Evolutionary conservation across 768 basidiomycete species (phyloP).

Genomic region (Mycena pura): DNA sequence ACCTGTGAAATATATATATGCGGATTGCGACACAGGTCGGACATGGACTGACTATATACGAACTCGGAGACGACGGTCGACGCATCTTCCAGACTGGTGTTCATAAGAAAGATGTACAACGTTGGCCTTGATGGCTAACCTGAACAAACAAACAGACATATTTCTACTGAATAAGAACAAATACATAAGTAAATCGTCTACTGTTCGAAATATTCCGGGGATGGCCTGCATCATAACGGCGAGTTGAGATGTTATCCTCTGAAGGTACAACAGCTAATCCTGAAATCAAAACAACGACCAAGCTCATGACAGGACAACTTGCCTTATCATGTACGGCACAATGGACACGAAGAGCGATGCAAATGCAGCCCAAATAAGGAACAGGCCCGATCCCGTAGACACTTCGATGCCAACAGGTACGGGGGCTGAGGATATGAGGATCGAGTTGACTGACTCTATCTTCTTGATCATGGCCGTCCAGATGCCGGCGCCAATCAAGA

Average conservation of each 20-base stretch:
- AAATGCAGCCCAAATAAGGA: constrained; percentile 78
- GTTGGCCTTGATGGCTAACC: not conserved
- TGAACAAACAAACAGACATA: not conserved
- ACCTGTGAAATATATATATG: constrained; percentile 37
- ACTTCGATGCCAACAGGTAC: constrained; percentile 68
- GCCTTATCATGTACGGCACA: constrained; percentile 83
- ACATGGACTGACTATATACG: constrained; percentile 52
- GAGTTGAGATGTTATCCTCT: constrained; percentile 57
- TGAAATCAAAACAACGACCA: not conserved
- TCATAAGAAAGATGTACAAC: not conserved
- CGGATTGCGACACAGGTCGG: not conserved
- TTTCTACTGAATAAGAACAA: constrained; percentile 22
- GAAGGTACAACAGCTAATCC: constrained; percentile 85
- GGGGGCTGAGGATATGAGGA: constrained; percentile 46
- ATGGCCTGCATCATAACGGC: constrained; percentile 22
- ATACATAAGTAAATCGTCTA: constrained; percentile 13
- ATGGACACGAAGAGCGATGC: constrained; percentile 68
- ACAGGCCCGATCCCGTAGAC: constrained; percentile 65
- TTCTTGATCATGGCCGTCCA: constrained; percentile 82
- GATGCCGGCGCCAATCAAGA: constrained; percentile 73
- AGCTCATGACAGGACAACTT: constrained; percentile 29
- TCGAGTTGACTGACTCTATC: constrained; percentile 61
- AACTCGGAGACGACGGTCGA: constrained; percentile 61
- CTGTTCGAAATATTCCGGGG: constrained; percentile 7
- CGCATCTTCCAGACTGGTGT: constrained; percentile 61